phyloP scores from a whole-genome alignment of 2,329 filamentous ascomycete species.

The Ascocoryne sarcoides region DNA sequence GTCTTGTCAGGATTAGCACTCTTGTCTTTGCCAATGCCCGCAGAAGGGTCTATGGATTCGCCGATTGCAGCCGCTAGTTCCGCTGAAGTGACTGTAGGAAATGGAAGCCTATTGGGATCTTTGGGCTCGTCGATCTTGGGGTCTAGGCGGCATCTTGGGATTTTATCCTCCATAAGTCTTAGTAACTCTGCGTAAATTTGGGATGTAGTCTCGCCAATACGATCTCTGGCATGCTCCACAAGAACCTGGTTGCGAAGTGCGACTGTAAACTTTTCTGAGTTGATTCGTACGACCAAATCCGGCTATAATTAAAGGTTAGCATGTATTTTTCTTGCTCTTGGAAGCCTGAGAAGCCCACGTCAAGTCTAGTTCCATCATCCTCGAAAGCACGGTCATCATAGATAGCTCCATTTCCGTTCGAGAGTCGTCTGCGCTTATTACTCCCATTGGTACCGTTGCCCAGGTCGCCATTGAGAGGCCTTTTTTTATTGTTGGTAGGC shows the following conservation, averaged over 20 bases:
- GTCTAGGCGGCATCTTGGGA: constrained; percentile 57
- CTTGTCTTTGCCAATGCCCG: constrained; percentile 48
- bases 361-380: constrained; percentile 37
- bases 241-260: constrained; percentile 73
- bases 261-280: constrained; percentile 77
- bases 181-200: constrained; percentile 71
- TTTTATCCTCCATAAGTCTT: constrained; percentile 58
- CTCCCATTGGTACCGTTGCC: constrained; percentile 20
- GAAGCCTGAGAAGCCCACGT: constrained; percentile 36
- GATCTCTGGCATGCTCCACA: constrained; percentile 60
- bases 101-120: constrained; percentile 22
- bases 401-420: constrained; percentile 35
- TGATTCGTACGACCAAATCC: constrained; percentile 67
- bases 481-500: constrained; percentile 44
- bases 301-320: constrained; percentile 40
- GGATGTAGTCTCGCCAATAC: constrained; percentile 64
- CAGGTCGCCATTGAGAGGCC: constrained; percentile 29
- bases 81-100: constrained; percentile 40
- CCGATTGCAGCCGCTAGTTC: constrained; percentile 48
- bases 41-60: constrained; percentile 42
- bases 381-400: constrained; percentile 32
- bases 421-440: constrained; percentile 46
- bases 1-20: constrained; percentile 39
- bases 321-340: constrained; percentile 8
- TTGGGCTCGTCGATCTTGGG: constrained; percentile 38